A percentile compares a stretch with the other conserved stretches of the same genome.
These are phyloP conservation scores for Elsinoe arachidis DNA, from an alignment of 2,329 filamentous ascomycete species.

Conservation along the genomic window DNA sequence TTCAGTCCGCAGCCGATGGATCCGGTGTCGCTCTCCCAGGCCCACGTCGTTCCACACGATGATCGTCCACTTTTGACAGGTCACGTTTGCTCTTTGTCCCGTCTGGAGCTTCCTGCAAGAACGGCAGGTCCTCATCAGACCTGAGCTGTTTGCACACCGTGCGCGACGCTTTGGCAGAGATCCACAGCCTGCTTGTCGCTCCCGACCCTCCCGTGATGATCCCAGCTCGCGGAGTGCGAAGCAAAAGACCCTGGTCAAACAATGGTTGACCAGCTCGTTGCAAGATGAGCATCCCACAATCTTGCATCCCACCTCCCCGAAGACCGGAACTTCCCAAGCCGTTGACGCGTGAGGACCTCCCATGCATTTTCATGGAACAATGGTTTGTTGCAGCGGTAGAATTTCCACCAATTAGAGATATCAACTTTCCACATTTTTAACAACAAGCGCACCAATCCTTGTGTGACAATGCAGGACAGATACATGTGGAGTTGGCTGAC, in stretches of 20 bases:
- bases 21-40: neutral
- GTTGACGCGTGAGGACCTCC: neutral
- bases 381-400: neutral
- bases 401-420: slow-evolving; percentile 3
- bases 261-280: neutral
- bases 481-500: neutral
- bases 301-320: neutral
- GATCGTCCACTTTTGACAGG: neutral
- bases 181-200: slow-evolving; percentile 10
- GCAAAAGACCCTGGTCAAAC: neutral
- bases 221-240: neutral
- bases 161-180: neutral
- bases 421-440: neutral
- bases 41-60: neutral
- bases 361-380: neutral
- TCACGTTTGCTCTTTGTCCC: neutral
- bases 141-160: neutral
- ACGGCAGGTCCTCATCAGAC: slow-evolving; percentile 1
- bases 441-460: neutral
- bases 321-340: slow-evolving; percentile 2
- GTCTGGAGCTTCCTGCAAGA: slow-evolving; percentile 1
- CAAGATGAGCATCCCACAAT: slow-evolving; percentile 7
- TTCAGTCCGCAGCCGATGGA: neutral
- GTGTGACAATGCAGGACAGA: neutral
- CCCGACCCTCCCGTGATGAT: slow-evolving; percentile 11